Base-by-base conservation (phyloP, 805 yeast species). In the Yarrowia hollandica region DNA sequence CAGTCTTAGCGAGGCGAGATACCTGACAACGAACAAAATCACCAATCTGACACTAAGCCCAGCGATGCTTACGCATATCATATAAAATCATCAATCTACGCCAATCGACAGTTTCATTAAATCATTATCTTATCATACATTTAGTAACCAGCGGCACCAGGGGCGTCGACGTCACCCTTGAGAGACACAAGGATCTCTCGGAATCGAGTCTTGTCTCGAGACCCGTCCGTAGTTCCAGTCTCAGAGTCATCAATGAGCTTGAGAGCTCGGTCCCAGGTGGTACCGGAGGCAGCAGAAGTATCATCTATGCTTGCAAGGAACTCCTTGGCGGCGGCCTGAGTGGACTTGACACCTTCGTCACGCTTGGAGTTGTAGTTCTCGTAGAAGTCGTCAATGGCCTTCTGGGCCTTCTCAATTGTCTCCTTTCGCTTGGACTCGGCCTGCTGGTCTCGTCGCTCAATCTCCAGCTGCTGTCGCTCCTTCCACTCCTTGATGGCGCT, bases 321-420 rank as follows among this genome's bases (percentile, higher is more conserved):
- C 62, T 81, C 82, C 64, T 81, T 83, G 65, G 89, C 88, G 65
- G 86, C 94, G 55, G 77, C 75, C 69, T 78, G 77, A 11, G 88
- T 85, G 61, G 80, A 79, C 62, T 81, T 84, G 60, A 84, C 75
- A 55, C 83, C 81, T 64, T 80, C 80, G 57, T 89, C 92, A 72
- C 84, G 86, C 76, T 91, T 91, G 69, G 79, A 77, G 75, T 89
- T 90, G 78, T 92, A 92, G 69, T 85, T 85, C 66, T 89, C 96
- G 72, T 92, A 92, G 72, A 92, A 92, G 64, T 88, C 96, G 71
- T 92, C 97, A 68, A 90, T 82, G 58, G 90, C 84, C 70, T 84
- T 83, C 68, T 82, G 82, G 9, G 98, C 98, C 63, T 85, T 85
- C 55, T 82, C 80, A 60, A 86, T 80, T 61, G 90, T 79, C 62